Evolutionary conservation across 192 early-diverging fungal genomes (phyloP).

Genomic region (Gigaspora rosea): DNA sequence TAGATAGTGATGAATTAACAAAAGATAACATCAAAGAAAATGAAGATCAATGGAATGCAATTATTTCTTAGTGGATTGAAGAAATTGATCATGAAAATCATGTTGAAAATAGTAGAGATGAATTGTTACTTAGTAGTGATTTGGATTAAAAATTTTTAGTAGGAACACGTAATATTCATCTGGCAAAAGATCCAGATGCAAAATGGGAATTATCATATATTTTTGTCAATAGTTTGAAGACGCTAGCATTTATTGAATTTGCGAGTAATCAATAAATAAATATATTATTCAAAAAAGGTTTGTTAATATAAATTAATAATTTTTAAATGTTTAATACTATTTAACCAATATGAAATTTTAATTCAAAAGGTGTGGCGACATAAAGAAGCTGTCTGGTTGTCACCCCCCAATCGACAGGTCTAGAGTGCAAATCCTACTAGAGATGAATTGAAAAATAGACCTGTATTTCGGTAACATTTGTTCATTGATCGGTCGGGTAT

Average conservation of each 20-base stretch:
- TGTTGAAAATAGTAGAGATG: conserved; percentile 12
- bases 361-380: no score
- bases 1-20: background rate
- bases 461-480: no score
- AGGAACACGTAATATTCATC: background rate
- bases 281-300: background rate
- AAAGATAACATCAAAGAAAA: conserved; percentile 1
- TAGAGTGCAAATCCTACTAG: no score
- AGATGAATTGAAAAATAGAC: no score
- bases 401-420: no score
- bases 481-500: no score
- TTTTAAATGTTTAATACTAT: no score
- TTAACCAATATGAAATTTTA: no score
- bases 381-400: no score
- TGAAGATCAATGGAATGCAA: background rate
- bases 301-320: no score
- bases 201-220: conserved; percentile 11
- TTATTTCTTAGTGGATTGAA: background rate
- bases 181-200: conserved; percentile 1
- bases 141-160: conserved; percentile 15
- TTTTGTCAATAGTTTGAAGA: conserved; percentile 12
- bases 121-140: background rate
- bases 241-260: background rate
- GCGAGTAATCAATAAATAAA: background rate
- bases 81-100: conserved; percentile 6